These are phyloP conservation scores for Neofusicoccum ribis DNA, from an alignment of 2,329 filamentous ascomycete species.

Conservation along the genomic window DNA sequence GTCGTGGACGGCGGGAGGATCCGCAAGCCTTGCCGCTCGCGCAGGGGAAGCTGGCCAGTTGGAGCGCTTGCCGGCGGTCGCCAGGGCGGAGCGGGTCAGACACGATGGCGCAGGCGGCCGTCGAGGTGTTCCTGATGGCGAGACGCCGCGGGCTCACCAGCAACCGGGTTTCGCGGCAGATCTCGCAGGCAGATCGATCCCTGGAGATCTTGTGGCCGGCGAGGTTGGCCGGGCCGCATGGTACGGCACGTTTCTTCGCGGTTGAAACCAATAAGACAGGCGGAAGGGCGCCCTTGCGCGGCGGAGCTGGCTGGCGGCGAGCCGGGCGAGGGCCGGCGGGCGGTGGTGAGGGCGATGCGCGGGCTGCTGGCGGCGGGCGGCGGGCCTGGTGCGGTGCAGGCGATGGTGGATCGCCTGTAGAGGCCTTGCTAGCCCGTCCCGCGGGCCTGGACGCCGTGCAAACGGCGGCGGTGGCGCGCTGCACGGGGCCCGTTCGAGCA, in stretches of 20 bases:
- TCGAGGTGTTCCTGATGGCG: slow-evolving; percentile 15
- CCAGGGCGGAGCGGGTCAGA: slow-evolving; percentile 10
- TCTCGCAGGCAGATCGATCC: slow-evolving; percentile 18
- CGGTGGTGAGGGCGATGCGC: too few relatives aligned
- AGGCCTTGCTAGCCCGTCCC: neutral
- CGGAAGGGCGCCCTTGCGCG: neutral
- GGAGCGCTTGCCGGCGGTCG: slow-evolving; percentile 8
- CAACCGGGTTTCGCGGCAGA: slow-evolving; percentile 14
- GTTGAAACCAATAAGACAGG: slow-evolving; percentile 17
- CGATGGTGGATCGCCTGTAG: neutral
- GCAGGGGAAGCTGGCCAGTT: slow-evolving; percentile 7
- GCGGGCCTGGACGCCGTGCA: slow-evolving; percentile 1
- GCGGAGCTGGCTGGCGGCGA: neutral
- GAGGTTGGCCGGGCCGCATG: slow-evolving; percentile 13
- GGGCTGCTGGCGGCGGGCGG: too few relatives aligned
- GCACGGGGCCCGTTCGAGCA: slow-evolving; percentile 8
- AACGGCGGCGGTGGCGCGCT: slow-evolving; percentile 13
- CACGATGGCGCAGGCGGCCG: neutral
- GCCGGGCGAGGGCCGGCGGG: neutral
- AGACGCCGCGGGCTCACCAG: neutral
- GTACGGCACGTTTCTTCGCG: slow-evolving; percentile 18
- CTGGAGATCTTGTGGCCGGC: slow-evolving; percentile 18
- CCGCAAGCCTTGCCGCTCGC: neutral
- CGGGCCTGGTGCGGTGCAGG: neutral
- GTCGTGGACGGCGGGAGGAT: slow-evolving; percentile 4